Conservation (phyloP, 768 basidiomycete species). For the Strobilomyces dryophilus region DNA sequence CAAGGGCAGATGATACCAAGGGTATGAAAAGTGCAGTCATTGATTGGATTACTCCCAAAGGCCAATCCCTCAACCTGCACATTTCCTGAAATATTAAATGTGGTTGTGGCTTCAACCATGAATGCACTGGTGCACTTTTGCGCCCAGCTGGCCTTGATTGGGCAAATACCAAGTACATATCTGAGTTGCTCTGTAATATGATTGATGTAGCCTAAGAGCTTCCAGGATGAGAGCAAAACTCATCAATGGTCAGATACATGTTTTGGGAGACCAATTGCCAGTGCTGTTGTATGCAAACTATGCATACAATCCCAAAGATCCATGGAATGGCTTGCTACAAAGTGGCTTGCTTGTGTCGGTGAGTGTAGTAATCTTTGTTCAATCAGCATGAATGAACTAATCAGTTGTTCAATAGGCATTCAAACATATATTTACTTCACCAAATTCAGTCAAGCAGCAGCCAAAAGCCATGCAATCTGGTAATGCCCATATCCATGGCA, state of each 20-base stretch:
- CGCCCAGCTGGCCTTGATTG: background rate
- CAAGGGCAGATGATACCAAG: background rate
- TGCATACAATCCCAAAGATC: background rate
- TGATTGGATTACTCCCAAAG: background rate
- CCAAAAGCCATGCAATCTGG: background rate
- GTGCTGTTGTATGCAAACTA: background rate
- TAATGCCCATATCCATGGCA: background rate
- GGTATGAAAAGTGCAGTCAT: background rate
- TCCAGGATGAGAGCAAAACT: background rate
- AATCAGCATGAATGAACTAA: no score
- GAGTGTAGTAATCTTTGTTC: no score
- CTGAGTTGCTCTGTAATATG: no score
- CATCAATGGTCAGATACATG: background rate
- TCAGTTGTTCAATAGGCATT: background rate
- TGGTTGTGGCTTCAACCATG: background rate
- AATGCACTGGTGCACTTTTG: background rate
- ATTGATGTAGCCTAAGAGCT: no score
- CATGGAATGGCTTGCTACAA: background rate
- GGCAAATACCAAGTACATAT: background rate
- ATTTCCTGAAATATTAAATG: background rate
- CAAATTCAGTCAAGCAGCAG: background rate
- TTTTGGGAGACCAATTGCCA: background rate
- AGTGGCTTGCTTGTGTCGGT: background rate
- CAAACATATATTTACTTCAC: background rate
- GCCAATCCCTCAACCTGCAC: background rate